phyloP scores from a whole-genome alignment of 2,329 filamentous ascomycete genomes.

The Escovopsis weberi region DNA sequence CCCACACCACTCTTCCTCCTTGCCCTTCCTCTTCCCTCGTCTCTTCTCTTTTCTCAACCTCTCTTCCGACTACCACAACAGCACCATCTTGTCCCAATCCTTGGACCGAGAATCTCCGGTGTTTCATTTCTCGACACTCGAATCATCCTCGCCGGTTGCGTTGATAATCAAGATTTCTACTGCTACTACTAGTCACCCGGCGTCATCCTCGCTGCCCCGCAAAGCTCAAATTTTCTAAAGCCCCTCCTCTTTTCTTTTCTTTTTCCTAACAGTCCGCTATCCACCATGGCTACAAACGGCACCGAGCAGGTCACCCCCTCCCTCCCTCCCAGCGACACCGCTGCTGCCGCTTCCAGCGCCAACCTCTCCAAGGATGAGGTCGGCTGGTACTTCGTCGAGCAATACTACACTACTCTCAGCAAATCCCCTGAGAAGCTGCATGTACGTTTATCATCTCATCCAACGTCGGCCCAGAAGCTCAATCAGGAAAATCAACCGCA shows the following conservation, averaged over 20 bases:
- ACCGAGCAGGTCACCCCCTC: conserved; percentile 27
- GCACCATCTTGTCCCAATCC: conserved; percentile 3
- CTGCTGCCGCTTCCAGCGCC: conserved; percentile 18
- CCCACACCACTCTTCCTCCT: conserved; percentile 3
- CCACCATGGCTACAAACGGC: conserved; percentile 43
- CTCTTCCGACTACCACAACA: not conserved
- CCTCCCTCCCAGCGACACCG: conserved; percentile 19
- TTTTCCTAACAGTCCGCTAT: conserved; percentile 1
- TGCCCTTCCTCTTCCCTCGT: conserved; percentile 3
- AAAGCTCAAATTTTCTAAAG: conserved; percentile 4
- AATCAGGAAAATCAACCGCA: not conserved
- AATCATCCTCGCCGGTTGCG: conserved; percentile 1
- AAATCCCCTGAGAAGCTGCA: conserved; percentile 88
- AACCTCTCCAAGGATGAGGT: conserved; percentile 76
- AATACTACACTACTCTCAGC: conserved; percentile 97
- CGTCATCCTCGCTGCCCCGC: conserved; percentile 1
- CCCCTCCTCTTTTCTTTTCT: conserved; percentile 2
- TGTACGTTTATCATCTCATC: conserved; percentile 35
- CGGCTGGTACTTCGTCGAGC: conserved; percentile 98
- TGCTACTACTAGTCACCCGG: not conserved
- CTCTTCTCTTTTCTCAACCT: not conserved
- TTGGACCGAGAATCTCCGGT: conserved; percentile 1
- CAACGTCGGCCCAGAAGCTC: too few relatives aligned
- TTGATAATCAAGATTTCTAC: conserved; percentile 9
- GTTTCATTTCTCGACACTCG: conserved; percentile 2